A percentile compares a stretch with the other conserved stretches of the same genome.
Evolutionary conservation across 2,329 filamentous ascomycete genomes (phyloP).

Genomic region (Aspergillus sp.): DNA sequence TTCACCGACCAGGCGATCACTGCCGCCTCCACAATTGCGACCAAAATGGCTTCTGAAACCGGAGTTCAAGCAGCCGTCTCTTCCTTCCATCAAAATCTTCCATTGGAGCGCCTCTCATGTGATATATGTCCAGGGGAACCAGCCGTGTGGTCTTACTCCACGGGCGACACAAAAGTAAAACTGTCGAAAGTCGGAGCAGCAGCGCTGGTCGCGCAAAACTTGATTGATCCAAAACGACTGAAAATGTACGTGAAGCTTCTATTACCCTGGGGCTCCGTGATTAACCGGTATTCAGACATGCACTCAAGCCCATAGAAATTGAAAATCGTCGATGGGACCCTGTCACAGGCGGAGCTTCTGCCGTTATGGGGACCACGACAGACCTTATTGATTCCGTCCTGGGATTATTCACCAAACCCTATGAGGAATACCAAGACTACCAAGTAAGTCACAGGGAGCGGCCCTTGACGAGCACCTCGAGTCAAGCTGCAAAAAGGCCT

Average conservation of each 20-base stretch:
- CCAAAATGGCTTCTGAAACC: constrained; percentile 33
- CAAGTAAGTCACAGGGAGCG: too few species aligned
- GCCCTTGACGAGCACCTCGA: too few species aligned
- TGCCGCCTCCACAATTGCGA: constrained; percentile 26
- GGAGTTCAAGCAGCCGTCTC: constrained; percentile 33
- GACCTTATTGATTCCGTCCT: too few species aligned
- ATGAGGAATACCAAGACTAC: too few species aligned
- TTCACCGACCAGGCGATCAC: constrained; percentile 28
- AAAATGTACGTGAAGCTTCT: constrained; percentile 1
- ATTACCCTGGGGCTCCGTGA: background rate
- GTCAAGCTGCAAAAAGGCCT: too few species aligned
- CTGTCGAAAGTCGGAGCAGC: constrained; percentile 2
- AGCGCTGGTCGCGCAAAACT: background rate
- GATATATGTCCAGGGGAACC: constrained; percentile 6
- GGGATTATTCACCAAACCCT: too few species aligned
- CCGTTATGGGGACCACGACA: too few species aligned
- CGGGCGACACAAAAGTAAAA: background rate
- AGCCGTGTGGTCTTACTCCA: constrained; percentile 13
- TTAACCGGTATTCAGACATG: background rate
- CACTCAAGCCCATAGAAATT: constrained; percentile 5
- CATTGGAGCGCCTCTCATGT: constrained; percentile 4
- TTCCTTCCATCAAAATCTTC: constrained; percentile 34
- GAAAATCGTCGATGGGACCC: constrained; percentile 16
- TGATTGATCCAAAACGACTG: background rate
- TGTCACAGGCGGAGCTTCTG: too few species aligned